Conservation (phyloP, 2,329 filamentous ascomycete genomes). For the Stachybotrys chlorohalonatus region DNA sequence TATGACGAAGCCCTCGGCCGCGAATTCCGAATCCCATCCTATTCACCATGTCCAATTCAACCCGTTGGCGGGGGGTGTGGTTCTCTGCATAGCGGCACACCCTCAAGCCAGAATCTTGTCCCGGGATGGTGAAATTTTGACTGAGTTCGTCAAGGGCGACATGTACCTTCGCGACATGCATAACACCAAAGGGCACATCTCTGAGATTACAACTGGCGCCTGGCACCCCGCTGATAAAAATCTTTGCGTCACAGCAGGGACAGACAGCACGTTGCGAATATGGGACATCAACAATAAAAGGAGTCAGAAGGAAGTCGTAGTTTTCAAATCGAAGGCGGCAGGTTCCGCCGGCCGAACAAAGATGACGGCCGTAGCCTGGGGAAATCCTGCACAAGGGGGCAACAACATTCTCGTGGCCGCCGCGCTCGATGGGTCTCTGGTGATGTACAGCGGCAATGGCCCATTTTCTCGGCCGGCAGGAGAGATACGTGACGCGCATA, state of each 20-base stretch:
- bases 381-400: slow-evolving; percentile 63
- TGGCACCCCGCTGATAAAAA: slow-evolving; percentile 88
- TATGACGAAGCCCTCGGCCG: slow-evolving; percentile 57
- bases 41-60: slow-evolving; percentile 85
- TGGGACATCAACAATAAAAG: slow-evolving; percentile 94
- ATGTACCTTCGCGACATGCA: slow-evolving; percentile 98
- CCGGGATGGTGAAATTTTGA: slow-evolving; percentile 76
- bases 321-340: slow-evolving; percentile 86
- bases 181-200: slow-evolving; percentile 94
- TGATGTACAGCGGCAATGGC: slow-evolving; percentile 87
- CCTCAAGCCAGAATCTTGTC: slow-evolving; percentile 84
- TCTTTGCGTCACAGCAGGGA: slow-evolving; percentile 80
- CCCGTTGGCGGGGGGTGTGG: slow-evolving; percentile 65
- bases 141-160: slow-evolving; percentile 92
- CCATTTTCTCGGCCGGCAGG: slow-evolving; percentile 74
- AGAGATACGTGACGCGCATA: slow-evolving; percentile 79
- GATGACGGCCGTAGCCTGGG: slow-evolving; percentile 92
- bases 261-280: slow-evolving; percentile 89
- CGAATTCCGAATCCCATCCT: slow-evolving; percentile 73
- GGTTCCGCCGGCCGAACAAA: slow-evolving; percentile 84
- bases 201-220: slow-evolving; percentile 78
- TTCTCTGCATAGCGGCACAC: slow-evolving; percentile 82
- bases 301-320: slow-evolving; percentile 85
- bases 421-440: slow-evolving; percentile 79
- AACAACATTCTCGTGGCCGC: slow-evolving; percentile 72